These are phyloP conservation scores for Fusarium newnesense DNA, from an alignment of 2,329 filamentous ascomycete genomes.

Conservation along the genomic window DNA sequence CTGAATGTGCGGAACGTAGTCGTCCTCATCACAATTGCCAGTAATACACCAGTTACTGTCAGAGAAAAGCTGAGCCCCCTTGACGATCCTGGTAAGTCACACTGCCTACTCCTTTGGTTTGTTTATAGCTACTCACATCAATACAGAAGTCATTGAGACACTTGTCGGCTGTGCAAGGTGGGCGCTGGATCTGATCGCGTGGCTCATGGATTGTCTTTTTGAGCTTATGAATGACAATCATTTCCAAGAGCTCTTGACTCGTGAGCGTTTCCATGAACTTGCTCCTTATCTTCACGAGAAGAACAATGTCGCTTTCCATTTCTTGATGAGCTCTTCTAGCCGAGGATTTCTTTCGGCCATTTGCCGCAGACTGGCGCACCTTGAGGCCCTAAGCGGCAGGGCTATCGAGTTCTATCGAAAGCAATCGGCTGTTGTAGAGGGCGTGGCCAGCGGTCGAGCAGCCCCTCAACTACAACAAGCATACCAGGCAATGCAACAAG, in stretches of 20 bases:
- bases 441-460: slow-evolving; percentile 51
- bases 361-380: slow-evolving; percentile 70
- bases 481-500: slow-evolving; percentile 64
- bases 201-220: slow-evolving; percentile 69
- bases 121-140: slow-evolving; percentile 6
- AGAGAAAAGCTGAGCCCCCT: slow-evolving; percentile 68
- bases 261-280: slow-evolving; percentile 60
- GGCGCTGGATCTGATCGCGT: slow-evolving; percentile 76
- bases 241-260: slow-evolving; percentile 62
- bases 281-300: slow-evolving; percentile 62
- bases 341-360: slow-evolving; percentile 77
- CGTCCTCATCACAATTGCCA: slow-evolving; percentile 72
- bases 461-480: slow-evolving; percentile 65
- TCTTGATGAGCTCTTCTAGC: slow-evolving; percentile 78
- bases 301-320: slow-evolving; percentile 69
- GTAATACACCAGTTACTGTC: slow-evolving; percentile 63
- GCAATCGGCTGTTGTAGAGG: slow-evolving; percentile 54
- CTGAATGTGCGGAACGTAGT: slow-evolving; percentile 80
- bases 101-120: background rate
- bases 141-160: slow-evolving; percentile 74
- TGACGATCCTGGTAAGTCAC: slow-evolving; percentile 64
- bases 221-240: slow-evolving; percentile 62
- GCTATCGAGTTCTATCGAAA: slow-evolving; percentile 63
- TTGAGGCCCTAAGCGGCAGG: slow-evolving; percentile 61
- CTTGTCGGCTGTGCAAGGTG: slow-evolving; percentile 81